Conservation (phyloP, 2,329 filamentous ascomycete species). For the Alternaria conjuncta region DNA sequence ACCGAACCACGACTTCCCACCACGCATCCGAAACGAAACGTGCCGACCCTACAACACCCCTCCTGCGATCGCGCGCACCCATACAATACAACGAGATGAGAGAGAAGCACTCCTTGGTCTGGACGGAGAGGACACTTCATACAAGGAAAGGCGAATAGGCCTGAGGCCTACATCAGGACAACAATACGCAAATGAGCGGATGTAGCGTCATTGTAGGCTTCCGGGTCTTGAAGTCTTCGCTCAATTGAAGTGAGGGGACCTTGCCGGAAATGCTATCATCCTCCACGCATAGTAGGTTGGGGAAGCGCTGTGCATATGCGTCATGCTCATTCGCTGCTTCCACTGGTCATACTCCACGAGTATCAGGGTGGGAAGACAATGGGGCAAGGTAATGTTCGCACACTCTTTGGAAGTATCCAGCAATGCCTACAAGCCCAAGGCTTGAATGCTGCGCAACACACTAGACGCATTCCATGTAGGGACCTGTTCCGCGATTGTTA, state of each 20-base stretch:
- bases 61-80: neutral
- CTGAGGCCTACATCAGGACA: neutral
- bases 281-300: neutral
- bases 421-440: neutral
- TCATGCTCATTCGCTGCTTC: neutral
- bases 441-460: neutral
- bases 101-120: neutral
- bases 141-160: neutral
- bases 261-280: neutral
- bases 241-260: neutral
- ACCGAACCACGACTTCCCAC: neutral
- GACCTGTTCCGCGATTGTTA: neutral
- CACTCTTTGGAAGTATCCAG: neutral
- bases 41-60: neutral
- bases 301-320: neutral
- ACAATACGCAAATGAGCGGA: neutral
- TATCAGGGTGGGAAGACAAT: neutral
- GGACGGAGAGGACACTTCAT: neutral
- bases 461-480: neutral
- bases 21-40: neutral
- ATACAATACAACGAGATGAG: neutral
- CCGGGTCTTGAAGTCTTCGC: accelerated
- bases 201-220: neutral
- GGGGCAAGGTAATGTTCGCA: neutral
- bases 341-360: neutral